These are phyloP conservation scores for Centrapalus pauciflorus DNA, from an alignment of 129 eudicot genomes.

Conservation along the genomic window DNA sequence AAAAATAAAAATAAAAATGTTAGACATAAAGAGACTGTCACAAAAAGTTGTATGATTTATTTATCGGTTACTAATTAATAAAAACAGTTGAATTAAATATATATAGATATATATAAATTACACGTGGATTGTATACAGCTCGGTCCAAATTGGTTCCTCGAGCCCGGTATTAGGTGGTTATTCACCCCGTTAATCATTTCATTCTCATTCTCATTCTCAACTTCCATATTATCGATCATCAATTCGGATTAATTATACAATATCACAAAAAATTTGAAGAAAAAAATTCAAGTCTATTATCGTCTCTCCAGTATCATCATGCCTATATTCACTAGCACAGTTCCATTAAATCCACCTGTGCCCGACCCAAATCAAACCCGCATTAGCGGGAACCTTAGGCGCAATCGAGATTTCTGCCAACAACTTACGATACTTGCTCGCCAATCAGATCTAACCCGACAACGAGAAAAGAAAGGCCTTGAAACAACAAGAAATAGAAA, in stretches of 20 bases:
- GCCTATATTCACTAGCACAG: slow-evolving; percentile 25
- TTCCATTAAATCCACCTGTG: neutral
- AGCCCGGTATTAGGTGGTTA: slow-evolving; percentile 32
- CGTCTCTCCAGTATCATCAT: slow-evolving; percentile 12
- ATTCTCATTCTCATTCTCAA: slow-evolving; percentile 26
- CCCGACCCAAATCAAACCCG: slow-evolving; percentile 6
- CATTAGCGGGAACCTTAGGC: slow-evolving; percentile 5
- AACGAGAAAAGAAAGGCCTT: slow-evolving; percentile 76
- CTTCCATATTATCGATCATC: neutral
- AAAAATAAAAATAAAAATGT: too few species aligned
- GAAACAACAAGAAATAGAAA: slow-evolving; percentile 83
- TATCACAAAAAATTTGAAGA: slow-evolving; percentile 12
- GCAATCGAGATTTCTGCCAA: neutral
- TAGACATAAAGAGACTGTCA: neutral
- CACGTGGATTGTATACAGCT: slow-evolving; percentile 31
- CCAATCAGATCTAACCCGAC: slow-evolving; percentile 89
- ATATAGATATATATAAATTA: slow-evolving; percentile 23
- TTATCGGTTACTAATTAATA: neutral
- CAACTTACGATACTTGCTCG: slow-evolving; percentile 51
- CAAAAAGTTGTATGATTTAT: neutral
- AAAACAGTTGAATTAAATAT: slow-evolving; percentile 20
- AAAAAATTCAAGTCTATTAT: slow-evolving; percentile 22
- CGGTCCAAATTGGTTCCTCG: slow-evolving; percentile 32
- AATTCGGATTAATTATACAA: slow-evolving; percentile 34
- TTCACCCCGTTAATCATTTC: slow-evolving; percentile 13